phyloP scores from a whole-genome alignment of 176 grass and related monocot species.

The Hsuehochloa calcarea region DNA sequence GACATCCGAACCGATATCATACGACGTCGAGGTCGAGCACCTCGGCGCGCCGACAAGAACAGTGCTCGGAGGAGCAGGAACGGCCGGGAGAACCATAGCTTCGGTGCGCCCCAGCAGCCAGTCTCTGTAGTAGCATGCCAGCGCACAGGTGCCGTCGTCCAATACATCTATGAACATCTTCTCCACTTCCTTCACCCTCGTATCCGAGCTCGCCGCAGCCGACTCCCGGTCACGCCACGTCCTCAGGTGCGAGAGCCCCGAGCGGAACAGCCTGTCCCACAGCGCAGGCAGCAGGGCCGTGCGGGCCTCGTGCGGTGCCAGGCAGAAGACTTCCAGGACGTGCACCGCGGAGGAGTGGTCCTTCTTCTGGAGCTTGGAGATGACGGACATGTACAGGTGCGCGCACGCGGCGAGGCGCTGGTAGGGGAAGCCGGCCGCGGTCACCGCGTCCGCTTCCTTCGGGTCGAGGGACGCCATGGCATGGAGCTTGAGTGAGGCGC shows the following conservation, averaged over 20 bases:
- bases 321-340: slow-evolving; percentile 59
- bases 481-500: slow-evolving; percentile 40
- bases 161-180: slow-evolving; percentile 39
- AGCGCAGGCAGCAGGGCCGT: slow-evolving; percentile 45
- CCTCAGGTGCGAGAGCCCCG: slow-evolving; percentile 54
- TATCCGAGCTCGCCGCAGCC: background rate
- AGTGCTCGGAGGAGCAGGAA: slow-evolving; percentile 41
- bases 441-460: slow-evolving; percentile 22
- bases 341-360: slow-evolving; percentile 56
- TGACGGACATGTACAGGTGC: slow-evolving; percentile 37
- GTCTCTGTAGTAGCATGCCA: slow-evolving; percentile 87
- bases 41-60: background rate
- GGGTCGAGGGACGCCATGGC: background rate
- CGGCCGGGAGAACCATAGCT: slow-evolving; percentile 32
- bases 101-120: slow-evolving; percentile 63
- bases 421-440: slow-evolving; percentile 20
- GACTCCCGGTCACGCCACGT: slow-evolving; percentile 62
- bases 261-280: slow-evolving; percentile 62
- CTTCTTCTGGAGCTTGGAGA: slow-evolving; percentile 39
- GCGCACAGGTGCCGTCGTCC: slow-evolving; percentile 47
- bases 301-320: slow-evolving; percentile 55
- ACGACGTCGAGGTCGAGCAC: slow-evolving; percentile 23
- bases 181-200: slow-evolving; percentile 40
- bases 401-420: slow-evolving; percentile 37
- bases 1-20: slow-evolving; percentile 36